A percentile compares a stretch with the other conserved stretches of the same genome.
These are phyloP conservation scores for Vaccinium corymbosum DNA, from an alignment of 148 eudicot species.

Conservation along the genomic window DNA sequence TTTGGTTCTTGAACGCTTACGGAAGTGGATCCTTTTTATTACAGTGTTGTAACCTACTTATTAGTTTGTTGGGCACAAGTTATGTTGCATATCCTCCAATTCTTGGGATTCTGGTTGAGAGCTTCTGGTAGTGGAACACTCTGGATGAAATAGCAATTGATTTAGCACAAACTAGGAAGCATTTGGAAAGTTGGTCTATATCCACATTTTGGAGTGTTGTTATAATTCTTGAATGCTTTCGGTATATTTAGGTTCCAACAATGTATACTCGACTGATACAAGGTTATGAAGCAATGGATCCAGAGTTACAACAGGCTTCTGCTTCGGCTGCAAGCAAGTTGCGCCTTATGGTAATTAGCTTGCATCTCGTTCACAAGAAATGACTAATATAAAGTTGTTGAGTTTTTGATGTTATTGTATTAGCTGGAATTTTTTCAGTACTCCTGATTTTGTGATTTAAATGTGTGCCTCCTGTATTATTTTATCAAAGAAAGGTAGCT, in stretches of 20 bases:
- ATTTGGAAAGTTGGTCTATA: not conserved
- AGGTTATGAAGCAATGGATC: constrained; percentile 96
- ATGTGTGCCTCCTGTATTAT: not conserved
- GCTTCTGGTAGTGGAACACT: not conserved
- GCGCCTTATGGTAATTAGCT: constrained; percentile 82
- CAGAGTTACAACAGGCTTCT: constrained; percentile 57
- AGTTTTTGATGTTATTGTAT: not conserved
- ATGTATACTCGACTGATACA: constrained; percentile 93
- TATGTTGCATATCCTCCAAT: not conserved
- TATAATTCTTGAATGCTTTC: constrained; percentile 6
- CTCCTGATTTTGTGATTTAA: not conserved
- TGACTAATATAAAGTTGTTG: not conserved
- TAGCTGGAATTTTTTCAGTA: not conserved
- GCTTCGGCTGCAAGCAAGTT: constrained; percentile 80
- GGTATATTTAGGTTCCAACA: constrained; percentile 75
- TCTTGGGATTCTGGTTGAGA: not conserved
- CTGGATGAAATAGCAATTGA: not conserved
- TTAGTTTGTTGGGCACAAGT: not conserved
- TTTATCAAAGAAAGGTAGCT: not conserved
- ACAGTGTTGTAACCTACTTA: not conserved
- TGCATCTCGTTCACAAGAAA: not conserved
- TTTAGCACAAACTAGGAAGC: constrained; percentile 1
- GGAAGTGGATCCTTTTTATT: not conserved
- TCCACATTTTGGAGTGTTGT: not conserved
- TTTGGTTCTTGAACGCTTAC: not conserved